Percentiles rank a stretch among this genome's conserved stretches.
phyloP scores from a whole-genome alignment of 2,329 filamentous ascomycete species.

The Colletotrichum acutatum region DNA sequence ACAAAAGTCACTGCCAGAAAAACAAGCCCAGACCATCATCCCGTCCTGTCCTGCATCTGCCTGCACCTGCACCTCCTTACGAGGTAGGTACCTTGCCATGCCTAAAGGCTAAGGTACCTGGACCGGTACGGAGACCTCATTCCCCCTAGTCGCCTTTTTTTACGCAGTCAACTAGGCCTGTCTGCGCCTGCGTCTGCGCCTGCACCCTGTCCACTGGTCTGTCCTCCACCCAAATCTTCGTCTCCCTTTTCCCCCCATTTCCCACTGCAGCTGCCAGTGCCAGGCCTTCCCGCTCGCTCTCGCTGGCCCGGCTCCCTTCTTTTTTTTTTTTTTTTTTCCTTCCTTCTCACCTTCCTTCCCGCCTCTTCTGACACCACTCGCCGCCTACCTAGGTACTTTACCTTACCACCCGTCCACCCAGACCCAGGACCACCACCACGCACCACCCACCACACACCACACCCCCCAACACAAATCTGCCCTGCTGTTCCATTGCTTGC shows the following conservation, averaged over 20 bases:
- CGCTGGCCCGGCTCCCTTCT: conserved; percentile 2
- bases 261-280: conserved; percentile 15
- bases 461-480: conserved; percentile 32
- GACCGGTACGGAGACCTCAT: background rate
- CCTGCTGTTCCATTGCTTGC: conserved; percentile 30
- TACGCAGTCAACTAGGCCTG: conserved; percentile 14
- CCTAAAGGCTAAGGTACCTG: background rate
- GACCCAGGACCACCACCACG: background rate
- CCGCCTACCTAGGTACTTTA: too few relatives aligned
- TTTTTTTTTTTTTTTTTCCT: conserved; percentile 25
- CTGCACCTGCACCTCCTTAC: conserved; percentile 1
- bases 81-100: conserved; percentile 11
- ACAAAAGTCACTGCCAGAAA: background rate
- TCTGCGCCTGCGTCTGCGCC: conserved; percentile 23
- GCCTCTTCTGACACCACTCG: conserved; percentile 19
- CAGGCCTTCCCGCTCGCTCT: conserved; percentile 18
- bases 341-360: conserved; percentile 8
- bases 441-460: background rate
- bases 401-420: too few relatives aligned
- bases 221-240: conserved; percentile 30
- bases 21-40: conserved; percentile 11
- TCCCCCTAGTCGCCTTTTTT: background rate
- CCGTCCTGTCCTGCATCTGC: background rate
- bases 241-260: conserved; percentile 1
- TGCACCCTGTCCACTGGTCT: conserved; percentile 28